Evolutionary conservation across 179 eudicot species (phyloP).

Genomic region (Beta macrorhiza): DNA sequence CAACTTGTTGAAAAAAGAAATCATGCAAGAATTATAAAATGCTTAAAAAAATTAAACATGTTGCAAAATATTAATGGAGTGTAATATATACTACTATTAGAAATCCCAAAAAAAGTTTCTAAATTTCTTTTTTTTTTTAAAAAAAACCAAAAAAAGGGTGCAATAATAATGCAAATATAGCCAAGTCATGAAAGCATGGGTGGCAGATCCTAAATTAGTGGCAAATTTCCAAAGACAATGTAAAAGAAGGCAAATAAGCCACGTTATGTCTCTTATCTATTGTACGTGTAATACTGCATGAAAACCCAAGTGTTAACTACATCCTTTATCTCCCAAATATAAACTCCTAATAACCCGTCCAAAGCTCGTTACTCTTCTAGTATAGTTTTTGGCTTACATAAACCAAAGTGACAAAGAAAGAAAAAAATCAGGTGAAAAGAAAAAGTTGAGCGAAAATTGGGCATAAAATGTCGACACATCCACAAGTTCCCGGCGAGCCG

Average conservation of each 20-base stretch:
- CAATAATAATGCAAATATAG: background rate
- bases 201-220: slow-evolving; percentile 9
- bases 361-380: too few species aligned
- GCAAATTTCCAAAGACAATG: background rate
- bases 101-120: too few species aligned
- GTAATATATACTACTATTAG: too few species aligned
- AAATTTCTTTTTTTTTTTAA: too few species aligned
- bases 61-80: too few species aligned
- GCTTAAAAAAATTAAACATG: too few species aligned
- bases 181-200: slow-evolving; percentile 18
- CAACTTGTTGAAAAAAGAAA: too few species aligned
- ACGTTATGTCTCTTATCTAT: background rate
- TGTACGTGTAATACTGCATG: slow-evolving; percentile 30
- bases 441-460: background rate
- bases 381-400: background rate
- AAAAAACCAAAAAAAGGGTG: too few species aligned
- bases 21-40: too few species aligned
- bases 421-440: too few species aligned
- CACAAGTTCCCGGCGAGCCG: slow-evolving; percentile 68
- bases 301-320: slow-evolving; percentile 20
- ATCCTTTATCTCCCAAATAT: background rate
- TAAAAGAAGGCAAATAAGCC: slow-evolving; percentile 12
- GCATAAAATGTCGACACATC: slow-evolving; percentile 40
- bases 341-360: background rate
- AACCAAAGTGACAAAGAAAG: background rate